A percentile compares a stretch with the other conserved stretches of the same genome.
Evolutionary conservation across 768 basidiomycete genomes (phyloP).

Genomic region (Lactarius indigo): DNA sequence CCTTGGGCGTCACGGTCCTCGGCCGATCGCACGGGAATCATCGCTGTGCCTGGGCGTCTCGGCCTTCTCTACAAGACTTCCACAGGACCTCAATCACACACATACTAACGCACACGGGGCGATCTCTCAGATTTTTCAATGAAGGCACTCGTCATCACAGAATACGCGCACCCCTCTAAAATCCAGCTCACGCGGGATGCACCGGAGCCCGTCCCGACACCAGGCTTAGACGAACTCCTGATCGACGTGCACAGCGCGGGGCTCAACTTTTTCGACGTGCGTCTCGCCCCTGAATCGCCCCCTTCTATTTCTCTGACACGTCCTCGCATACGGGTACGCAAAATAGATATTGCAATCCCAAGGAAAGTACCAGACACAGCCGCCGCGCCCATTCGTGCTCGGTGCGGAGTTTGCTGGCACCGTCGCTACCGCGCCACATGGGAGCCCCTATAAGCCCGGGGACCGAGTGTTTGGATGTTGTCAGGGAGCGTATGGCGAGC

Average conservation of each 20-base stretch:
- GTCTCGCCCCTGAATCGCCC: constrained; percentile 5
- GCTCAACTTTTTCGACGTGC: constrained; percentile 48
- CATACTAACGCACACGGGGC: neutral
- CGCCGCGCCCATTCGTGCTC: constrained; percentile 79
- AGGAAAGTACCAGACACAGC: constrained; percentile 86
- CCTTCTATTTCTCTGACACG: neutral
- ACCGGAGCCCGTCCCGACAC: constrained; percentile 37
- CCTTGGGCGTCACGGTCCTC: too few relatives aligned
- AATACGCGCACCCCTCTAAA: constrained; percentile 51
- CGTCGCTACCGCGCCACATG: constrained; percentile 78
- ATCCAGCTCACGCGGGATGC: constrained; percentile 37
- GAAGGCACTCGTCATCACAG: constrained; percentile 73
- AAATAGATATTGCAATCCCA: constrained; percentile 76
- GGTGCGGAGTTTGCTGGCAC: constrained; percentile 85
- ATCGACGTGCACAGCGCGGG: constrained; percentile 52
- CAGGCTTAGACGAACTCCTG: constrained; percentile 39
- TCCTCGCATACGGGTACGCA: neutral
- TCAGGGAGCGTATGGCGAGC: constrained; percentile 81
- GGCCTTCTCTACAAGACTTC: neutral
- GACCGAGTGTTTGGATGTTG: constrained; percentile 84
- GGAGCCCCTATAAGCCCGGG: constrained; percentile 75
- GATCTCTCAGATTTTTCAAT: constrained; percentile 37
- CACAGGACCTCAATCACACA: neutral
- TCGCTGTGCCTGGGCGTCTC: neutral
- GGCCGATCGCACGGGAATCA: neutral